phyloP scores from a whole-genome alignment of 1,284 basidiomycete species.

The Cryptococcus hybrid region DNA sequence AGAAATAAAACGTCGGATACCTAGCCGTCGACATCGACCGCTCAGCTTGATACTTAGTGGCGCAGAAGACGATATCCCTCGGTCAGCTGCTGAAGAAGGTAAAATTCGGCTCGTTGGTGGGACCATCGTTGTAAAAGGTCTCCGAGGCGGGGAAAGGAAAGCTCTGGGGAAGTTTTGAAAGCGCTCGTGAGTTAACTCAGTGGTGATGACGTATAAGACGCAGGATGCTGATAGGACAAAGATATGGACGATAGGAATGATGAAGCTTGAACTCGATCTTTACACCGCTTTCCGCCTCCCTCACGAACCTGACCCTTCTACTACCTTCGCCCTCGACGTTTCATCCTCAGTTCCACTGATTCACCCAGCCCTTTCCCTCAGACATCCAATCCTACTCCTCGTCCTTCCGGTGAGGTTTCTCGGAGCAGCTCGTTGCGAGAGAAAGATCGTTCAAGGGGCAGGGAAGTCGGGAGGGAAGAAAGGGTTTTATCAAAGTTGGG shows the following conservation, averaged over 20 bases:
- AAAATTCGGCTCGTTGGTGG: conserved; percentile 28
- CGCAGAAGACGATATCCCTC: conserved; percentile 22
- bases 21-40: no score
- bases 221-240: not conserved
- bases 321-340: no score
- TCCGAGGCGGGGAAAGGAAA: conserved; percentile 16
- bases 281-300: conserved; percentile 32
- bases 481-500: conserved; percentile 29
- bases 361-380: conserved; percentile 17
- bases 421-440: no score
- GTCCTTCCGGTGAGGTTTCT: not conserved
- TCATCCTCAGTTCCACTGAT: not conserved
- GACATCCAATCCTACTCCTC: not conserved
- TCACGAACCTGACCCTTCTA: conserved; percentile 11
- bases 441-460: no score
- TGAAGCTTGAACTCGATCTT: conserved; percentile 31
- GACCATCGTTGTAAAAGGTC: conserved; percentile 27
- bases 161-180: conserved; percentile 23
- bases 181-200: conserved; percentile 20
- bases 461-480: not conserved
- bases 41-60: conserved; percentile 16
- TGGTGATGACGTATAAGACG: not conserved
- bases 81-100: conserved; percentile 6
- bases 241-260: conserved; percentile 30
- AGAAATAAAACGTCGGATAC: no score